Evolutionary conservation across 179 eudicot genomes (phyloP), one percentile per base, ranked within the genome.

Genomic region (Amaranthus tricolor): DNA sequence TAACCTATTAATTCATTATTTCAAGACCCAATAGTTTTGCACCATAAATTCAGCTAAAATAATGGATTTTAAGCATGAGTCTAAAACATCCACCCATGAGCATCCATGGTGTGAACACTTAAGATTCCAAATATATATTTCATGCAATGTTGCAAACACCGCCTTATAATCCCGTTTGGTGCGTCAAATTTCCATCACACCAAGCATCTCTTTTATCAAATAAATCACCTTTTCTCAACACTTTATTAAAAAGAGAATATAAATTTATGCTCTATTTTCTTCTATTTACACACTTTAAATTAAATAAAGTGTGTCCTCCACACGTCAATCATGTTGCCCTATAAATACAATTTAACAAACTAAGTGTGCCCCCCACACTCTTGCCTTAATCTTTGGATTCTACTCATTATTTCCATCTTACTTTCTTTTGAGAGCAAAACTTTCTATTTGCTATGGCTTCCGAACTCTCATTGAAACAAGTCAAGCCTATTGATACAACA

Each of bases 351-450:
- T 6, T 64, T 24, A 52, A 3, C 71, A 71, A 71, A 62, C 48
- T 63, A 4, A 78, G 73, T 81, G 80, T 82, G 77, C 67, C 69
- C 74, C 57, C 82, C 82, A 82, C 84, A 82, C 79, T 76, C 49
- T 55, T 45, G 6, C 47, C 60, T 57, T 48, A 2, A 48, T 57
- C 66, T 52, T 45, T 9, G 11, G 11, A 24, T 11, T 15, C 7
- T 17, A 13, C 44, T 20, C 6, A 56, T 15, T 11, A 12, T 12
- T 51, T 9, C 40, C 40, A 31, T 31, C 52, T 19, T 43, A 5
- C 9, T 20, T 20, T 10, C n/a, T 55, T 57, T 16, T 55, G 60
- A 21, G 6, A 1, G 9, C n/a, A 9, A 45, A 45, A 10, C 10
- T 40, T 16, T 31, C 52, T 21, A 7, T 14, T 69, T 20, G 40